These are phyloP conservation scores for Immersiporthe knoxdaviesiana DNA, from an alignment of 2,329 filamentous ascomycete genomes.

Conservation along the genomic window DNA sequence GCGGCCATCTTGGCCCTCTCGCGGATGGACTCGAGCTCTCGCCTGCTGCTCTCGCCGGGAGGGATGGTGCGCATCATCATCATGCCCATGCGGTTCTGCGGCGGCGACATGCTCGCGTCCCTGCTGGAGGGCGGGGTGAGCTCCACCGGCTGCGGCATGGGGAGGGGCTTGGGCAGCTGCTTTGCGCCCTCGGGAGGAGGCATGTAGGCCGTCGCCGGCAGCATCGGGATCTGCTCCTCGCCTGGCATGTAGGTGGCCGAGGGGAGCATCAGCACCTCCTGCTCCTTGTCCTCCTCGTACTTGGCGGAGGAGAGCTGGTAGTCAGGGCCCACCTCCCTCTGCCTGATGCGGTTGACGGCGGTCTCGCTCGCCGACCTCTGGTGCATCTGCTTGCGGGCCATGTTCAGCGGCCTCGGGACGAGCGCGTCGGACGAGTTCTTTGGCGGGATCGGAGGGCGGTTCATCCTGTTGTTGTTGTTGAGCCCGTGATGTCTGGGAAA, in stretches of 20 bases:
- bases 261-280: slow-evolving; percentile 15
- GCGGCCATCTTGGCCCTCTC: slow-evolving; percentile 24
- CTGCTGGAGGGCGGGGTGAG: slow-evolving; percentile 27
- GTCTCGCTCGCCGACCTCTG: slow-evolving; percentile 26
- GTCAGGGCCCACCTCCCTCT: slow-evolving; percentile 1
- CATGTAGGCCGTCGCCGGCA: slow-evolving; percentile 23
- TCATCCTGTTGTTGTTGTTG: slow-evolving; percentile 11
- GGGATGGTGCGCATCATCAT: slow-evolving; percentile 24
- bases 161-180: slow-evolving; percentile 19
- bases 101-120: slow-evolving; percentile 25
- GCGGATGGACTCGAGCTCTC: slow-evolving; percentile 28
- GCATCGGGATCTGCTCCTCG: slow-evolving; percentile 11
- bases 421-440: slow-evolving; percentile 18
- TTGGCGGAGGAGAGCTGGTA: slow-evolving; percentile 23
- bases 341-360: slow-evolving; percentile 16
- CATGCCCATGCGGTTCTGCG: slow-evolving; percentile 25
- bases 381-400: slow-evolving; percentile 18
- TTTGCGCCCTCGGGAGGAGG: slow-evolving; percentile 18
- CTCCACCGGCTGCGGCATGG: slow-evolving; percentile 25
- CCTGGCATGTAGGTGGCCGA: slow-evolving; percentile 16
- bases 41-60: slow-evolving; percentile 25
- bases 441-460: slow-evolving; percentile 1
- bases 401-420: slow-evolving; percentile 23
- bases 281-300: slow-evolving; percentile 5
- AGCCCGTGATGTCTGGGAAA: slow-evolving; percentile 20